Percentiles rank a stretch among this genome's conserved stretches.
Evolutionary conservation across 352 stramenopile species (phyloP).

Genomic region (Globisporangium middletonii): DNA sequence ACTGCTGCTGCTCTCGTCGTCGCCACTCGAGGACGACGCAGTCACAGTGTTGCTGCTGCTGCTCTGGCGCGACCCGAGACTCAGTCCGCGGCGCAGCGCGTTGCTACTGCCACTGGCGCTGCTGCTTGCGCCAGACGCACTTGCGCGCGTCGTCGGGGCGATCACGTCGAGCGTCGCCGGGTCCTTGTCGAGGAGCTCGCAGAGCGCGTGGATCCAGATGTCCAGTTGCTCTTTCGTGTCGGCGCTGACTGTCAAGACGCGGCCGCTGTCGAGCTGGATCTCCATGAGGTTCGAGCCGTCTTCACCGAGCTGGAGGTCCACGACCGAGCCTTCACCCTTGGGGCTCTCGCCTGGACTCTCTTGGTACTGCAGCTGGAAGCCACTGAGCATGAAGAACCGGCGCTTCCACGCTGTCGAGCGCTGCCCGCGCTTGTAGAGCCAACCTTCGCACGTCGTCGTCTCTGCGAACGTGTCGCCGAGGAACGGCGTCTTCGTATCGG

Average conservation of each 20-base stretch:
- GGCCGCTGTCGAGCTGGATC: constrained; percentile 57
- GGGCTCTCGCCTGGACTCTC: constrained; percentile 55
- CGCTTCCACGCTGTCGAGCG: constrained; percentile 59
- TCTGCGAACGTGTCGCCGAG: constrained; percentile 49
- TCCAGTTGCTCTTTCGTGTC: constrained; percentile 49
- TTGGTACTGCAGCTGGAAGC: constrained; percentile 51
- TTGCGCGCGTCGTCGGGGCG: constrained; percentile 1
- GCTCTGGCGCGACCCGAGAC: neutral
- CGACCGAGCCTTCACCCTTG: constrained; percentile 51
- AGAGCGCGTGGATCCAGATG: constrained; percentile 60
- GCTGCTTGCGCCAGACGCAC: neutral
- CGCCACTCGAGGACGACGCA: neutral
- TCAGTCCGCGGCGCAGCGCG: constrained; percentile 7
- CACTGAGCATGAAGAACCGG: constrained; percentile 70
- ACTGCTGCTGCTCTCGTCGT: neutral
- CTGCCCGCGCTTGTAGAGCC: constrained; percentile 64
- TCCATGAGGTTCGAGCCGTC: constrained; percentile 44
- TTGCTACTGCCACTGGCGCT: neutral
- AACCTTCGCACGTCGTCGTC: constrained; percentile 55
- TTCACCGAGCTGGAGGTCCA: constrained; percentile 52
- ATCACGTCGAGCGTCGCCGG: constrained; percentile 11
- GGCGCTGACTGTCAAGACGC: constrained; percentile 55
- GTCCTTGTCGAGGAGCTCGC: constrained; percentile 43
- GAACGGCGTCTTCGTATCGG: constrained; percentile 53
- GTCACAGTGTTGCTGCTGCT: neutral